Evolutionary conservation across 140 eudicot species (phyloP).

Genomic region (Oenanthe javanica): DNA sequence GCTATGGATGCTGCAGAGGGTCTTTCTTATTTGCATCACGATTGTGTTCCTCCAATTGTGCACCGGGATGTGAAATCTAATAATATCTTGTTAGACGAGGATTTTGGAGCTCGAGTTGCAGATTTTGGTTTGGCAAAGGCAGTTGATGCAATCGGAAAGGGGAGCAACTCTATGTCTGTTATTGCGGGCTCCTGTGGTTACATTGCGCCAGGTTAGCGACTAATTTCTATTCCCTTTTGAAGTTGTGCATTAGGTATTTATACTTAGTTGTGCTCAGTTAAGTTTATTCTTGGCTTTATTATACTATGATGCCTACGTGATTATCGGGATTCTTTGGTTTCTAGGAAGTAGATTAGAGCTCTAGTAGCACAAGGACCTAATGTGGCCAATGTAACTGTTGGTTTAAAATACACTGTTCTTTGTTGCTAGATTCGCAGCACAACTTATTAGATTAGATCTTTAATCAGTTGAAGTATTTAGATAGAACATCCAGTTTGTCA

Average conservation of each 20-base stretch:
- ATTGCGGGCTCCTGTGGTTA: conserved; percentile 97
- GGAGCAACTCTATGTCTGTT: conserved; percentile 77
- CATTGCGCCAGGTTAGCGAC: conserved; percentile 79
- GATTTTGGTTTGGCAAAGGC: conserved; percentile 95
- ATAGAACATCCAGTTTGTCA: background rate
- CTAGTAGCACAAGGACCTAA: background rate
- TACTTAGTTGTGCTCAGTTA: background rate
- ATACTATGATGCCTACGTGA: background rate
- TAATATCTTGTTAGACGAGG: conserved; percentile 72
- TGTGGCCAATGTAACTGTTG: background rate
- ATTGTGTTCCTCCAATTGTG: conserved; percentile 78
- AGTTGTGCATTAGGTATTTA: background rate
- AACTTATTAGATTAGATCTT: background rate
- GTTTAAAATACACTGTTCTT: background rate
- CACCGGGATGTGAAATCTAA: conserved; percentile 92
- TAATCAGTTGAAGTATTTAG: background rate
- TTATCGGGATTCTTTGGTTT: background rate
- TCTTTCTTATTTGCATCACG: conserved; percentile 88
- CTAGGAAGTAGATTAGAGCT: background rate
- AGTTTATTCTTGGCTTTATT: no score
- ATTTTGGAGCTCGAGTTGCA: conserved; percentile 86
- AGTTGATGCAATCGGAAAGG: conserved; percentile 60
- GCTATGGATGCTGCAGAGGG: conserved; percentile 94
- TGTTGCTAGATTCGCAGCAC: background rate
- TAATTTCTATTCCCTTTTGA: background rate